phyloP scores from a whole-genome alignment of 2,329 filamentous ascomycete genomes.

The Alternaria sp. region DNA sequence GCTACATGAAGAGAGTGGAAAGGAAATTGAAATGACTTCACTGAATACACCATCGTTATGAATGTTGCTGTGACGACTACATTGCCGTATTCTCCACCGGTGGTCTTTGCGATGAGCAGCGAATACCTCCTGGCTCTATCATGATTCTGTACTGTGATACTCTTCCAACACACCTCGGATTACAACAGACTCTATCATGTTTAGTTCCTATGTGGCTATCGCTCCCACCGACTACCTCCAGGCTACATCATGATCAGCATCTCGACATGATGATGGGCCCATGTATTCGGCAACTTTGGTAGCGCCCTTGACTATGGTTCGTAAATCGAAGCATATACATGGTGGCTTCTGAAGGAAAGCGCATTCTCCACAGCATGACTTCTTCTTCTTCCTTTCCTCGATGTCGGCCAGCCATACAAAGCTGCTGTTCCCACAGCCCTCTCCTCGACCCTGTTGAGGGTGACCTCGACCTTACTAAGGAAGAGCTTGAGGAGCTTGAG shows the following conservation, averaged over 20 bases:
- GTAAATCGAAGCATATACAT: too few species aligned
- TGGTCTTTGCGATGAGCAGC: not conserved
- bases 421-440: too few species aligned
- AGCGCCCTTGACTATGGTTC: not conserved
- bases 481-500: too few species aligned
- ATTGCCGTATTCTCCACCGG: not conserved
- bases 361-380: too few species aligned
- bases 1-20: constrained; percentile 18
- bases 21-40: constrained; percentile 26
- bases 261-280: not conserved
- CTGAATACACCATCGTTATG: not conserved
- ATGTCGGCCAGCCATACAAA: not conserved
- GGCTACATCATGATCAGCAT: not conserved
- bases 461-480: too few species aligned
- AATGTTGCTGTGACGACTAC: not conserved
- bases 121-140: not conserved
- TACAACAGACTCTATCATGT: not conserved
- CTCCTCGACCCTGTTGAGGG: too few species aligned
- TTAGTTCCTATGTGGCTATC: not conserved
- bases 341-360: too few species aligned
- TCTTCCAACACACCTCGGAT: not conserved
- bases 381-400: too few species aligned
- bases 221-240: not conserved
- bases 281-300: not conserved
- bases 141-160: not conserved